Evolutionary conservation across 2,329 filamentous ascomycete species (phyloP).

Genomic region (Sporothrix phasma): DNA sequence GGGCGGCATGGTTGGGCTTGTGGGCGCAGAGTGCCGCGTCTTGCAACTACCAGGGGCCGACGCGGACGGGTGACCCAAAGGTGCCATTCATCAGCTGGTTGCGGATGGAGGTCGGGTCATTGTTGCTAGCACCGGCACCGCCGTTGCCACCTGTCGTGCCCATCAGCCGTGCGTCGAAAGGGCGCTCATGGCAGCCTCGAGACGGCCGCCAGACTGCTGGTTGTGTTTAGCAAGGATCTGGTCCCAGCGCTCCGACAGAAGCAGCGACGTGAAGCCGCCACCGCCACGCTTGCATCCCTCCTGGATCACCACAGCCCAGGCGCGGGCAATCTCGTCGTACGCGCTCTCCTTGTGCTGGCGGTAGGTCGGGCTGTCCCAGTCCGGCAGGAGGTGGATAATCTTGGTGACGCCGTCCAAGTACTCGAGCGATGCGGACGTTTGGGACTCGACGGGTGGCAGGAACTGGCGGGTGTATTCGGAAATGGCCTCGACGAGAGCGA

Average conservation of each 20-base stretch:
- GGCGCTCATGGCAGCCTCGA: conserved; percentile 70
- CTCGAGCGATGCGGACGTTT: conserved; percentile 70
- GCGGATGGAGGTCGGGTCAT: conserved; percentile 47
- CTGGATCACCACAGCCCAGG: conserved; percentile 83
- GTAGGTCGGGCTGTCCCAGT: conserved; percentile 83
- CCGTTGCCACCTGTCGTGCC: conserved; percentile 47
- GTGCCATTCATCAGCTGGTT: conserved; percentile 53
- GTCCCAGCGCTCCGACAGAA: conserved; percentile 90
- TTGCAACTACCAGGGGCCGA: conserved; percentile 47
- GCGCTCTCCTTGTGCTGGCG: conserved; percentile 90
- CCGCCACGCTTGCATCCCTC: conserved; percentile 87
- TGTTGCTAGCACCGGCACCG: conserved; percentile 59
- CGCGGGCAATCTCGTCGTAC: conserved; percentile 90
- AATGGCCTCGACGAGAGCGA: conserved; percentile 76
- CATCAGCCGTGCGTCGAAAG: conserved; percentile 70
- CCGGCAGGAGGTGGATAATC: conserved; percentile 77
- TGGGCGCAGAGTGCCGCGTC: not conserved
- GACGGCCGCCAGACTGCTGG: conserved; percentile 69
- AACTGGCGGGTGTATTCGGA: conserved; percentile 94
- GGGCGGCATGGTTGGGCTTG: too few relatives aligned
- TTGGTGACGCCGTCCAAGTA: conserved; percentile 87
- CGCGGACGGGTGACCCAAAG: conserved; percentile 49
- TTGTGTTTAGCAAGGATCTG: conserved; percentile 81
- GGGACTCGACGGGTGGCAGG: conserved; percentile 79
- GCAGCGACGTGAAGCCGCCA: conserved; percentile 60